Percentiles rank a stretch among this genome's conserved stretches.
These are phyloP conservation scores for Clarireedia homoeocarpa DNA, from an alignment of 2,329 filamentous ascomycete species.

Conservation along the genomic window DNA sequence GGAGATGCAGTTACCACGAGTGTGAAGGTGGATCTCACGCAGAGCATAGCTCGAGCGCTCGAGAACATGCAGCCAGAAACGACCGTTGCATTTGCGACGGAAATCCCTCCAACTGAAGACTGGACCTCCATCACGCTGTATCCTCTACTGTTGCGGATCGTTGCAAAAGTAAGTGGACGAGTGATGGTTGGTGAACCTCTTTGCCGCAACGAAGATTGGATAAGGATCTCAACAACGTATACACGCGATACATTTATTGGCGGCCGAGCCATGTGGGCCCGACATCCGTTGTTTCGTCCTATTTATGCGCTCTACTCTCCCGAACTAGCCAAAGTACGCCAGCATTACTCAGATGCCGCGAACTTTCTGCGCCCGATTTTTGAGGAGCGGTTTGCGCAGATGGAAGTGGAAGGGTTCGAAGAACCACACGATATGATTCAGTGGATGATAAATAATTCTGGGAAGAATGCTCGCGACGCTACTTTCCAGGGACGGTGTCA, in stretches of 20 bases:
- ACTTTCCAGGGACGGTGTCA: slow-evolving; percentile 4
- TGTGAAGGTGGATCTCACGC: slow-evolving; percentile 22
- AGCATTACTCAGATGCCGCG: slow-evolving; percentile 1
- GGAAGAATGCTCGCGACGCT: background rate
- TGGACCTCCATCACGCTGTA: slow-evolving; percentile 29
- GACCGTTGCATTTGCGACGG: slow-evolving; percentile 14
- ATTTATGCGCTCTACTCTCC: slow-evolving; percentile 1
- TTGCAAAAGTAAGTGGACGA: slow-evolving; percentile 33
- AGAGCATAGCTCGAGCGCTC: slow-evolving; percentile 17
- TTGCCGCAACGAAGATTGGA: slow-evolving; percentile 23
- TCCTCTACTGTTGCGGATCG: slow-evolving; percentile 30
- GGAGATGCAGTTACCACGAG: slow-evolving; percentile 1
- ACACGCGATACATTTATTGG: slow-evolving; percentile 9
- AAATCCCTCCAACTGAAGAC: slow-evolving; percentile 10
- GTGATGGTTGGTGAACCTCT: slow-evolving; percentile 22
- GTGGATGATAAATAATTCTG: slow-evolving; percentile 6
- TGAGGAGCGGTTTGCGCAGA: background rate
- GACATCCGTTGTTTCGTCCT: background rate
- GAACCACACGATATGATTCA: slow-evolving; percentile 3
- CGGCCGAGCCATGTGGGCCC: background rate
- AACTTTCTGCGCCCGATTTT: slow-evolving; percentile 1
- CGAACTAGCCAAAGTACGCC: slow-evolving; percentile 1
- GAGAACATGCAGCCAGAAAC: slow-evolving; percentile 22
- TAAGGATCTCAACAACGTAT: slow-evolving; percentile 17
- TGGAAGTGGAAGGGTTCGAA: background rate